Conservation (phyloP, 768 basidiomycete species). For the Collybia mongolica region DNA sequence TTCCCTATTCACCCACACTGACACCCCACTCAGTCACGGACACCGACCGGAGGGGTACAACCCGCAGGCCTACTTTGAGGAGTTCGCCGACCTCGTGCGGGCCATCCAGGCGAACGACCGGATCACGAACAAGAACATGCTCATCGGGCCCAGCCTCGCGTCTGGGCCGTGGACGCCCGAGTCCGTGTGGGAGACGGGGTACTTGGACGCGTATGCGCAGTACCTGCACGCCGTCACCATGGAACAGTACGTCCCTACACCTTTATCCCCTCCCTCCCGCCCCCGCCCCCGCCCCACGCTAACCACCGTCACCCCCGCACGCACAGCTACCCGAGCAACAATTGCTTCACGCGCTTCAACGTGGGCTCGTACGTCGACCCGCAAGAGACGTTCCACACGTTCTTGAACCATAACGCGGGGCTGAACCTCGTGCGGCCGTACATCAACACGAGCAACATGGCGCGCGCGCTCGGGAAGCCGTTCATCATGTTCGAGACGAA, state of each 20-base stretch:
- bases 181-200: slow-evolving; percentile 52
- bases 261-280: slow-evolving; percentile 24
- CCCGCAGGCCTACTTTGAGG: slow-evolving; percentile 37
- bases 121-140: slow-evolving; percentile 35
- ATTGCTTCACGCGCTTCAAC: slow-evolving; percentile 51
- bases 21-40: not conserved
- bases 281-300: too few relatives aligned
- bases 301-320: too few relatives aligned
- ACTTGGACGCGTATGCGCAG: slow-evolving; percentile 21
- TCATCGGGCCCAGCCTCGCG: slow-evolving; percentile 54
- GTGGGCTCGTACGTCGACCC: slow-evolving; percentile 37
- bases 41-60: not conserved
- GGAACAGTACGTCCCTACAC: slow-evolving; percentile 42
- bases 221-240: slow-evolving; percentile 35
- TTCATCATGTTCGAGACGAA: slow-evolving; percentile 72
- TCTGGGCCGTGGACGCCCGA: slow-evolving; percentile 56
- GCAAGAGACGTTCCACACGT: slow-evolving; percentile 49
- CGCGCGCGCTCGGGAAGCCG: slow-evolving; percentile 37
- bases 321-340: slow-evolving; percentile 56
- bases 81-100: slow-evolving; percentile 47
- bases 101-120: slow-evolving; percentile 41
- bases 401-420: slow-evolving; percentile 60
- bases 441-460: slow-evolving; percentile 42
- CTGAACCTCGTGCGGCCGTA: slow-evolving; percentile 49
- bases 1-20: too few relatives aligned